These are phyloP conservation scores for Cytospora schulzeri DNA, from an alignment of 2,329 filamentous ascomycete genomes.

Conservation along the genomic window DNA sequence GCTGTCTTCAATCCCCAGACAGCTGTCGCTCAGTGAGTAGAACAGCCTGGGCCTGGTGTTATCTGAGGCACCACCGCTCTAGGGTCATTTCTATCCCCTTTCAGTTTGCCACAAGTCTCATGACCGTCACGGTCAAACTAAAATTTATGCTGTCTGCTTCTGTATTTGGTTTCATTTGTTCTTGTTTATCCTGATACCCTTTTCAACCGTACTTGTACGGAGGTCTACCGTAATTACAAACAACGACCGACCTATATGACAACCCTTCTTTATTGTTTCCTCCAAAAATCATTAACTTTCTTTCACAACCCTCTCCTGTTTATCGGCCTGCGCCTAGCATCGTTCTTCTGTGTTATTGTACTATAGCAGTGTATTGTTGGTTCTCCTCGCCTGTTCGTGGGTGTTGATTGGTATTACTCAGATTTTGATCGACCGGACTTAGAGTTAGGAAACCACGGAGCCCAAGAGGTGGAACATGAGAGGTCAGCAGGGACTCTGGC, in stretches of 20 bases:
- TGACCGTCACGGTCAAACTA: conserved; percentile 18
- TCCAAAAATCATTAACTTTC: background rate
- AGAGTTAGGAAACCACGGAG: background rate
- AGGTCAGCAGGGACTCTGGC: background rate
- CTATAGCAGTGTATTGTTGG: background rate
- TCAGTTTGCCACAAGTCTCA: conserved; percentile 5
- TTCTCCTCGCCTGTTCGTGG: background rate
- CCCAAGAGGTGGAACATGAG: no score
- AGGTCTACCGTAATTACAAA: conserved; percentile 12
- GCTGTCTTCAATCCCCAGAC: conserved; percentile 51
- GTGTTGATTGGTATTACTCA: no score
- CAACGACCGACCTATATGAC: conserved; percentile 12
- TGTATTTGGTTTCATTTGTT: background rate
- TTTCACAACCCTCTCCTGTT: background rate
- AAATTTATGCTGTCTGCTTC: background rate
- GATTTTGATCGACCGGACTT: background rate
- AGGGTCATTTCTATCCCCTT: background rate
- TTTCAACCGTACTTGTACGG: conserved; percentile 30
- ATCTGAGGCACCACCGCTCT: background rate
- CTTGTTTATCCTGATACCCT: conserved; percentile 30
- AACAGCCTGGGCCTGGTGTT: background rate
- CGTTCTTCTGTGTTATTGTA: background rate
- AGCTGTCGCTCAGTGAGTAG: background rate
- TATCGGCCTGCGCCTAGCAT: background rate
- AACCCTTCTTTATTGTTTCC: background rate